phyloP scores from a whole-genome alignment of 2,329 filamentous ascomycete species.

The Neophaeococcomyces aloes region DNA sequence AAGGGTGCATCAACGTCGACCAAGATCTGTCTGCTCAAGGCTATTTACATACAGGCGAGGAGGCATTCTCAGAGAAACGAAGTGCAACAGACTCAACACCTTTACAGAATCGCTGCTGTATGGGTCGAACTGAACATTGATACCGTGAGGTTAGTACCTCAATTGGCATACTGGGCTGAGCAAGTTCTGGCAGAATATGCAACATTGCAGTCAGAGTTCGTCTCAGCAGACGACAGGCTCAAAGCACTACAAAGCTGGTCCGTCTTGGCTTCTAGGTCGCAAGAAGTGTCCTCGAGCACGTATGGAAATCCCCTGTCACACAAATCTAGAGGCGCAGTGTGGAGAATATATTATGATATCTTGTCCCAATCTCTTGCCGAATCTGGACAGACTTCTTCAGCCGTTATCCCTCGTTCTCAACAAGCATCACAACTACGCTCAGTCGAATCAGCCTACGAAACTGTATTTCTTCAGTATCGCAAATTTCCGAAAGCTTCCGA shows the following conservation, averaged over 20 bases:
- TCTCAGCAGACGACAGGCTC: constrained; percentile 28
- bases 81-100: constrained; percentile 49
- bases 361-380: constrained; percentile 53
- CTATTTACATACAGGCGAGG: constrained; percentile 64
- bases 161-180: constrained; percentile 70
- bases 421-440: constrained; percentile 67
- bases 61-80: constrained; percentile 9
- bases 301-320: constrained; percentile 17
- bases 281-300: constrained; percentile 11
- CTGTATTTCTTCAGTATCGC: constrained; percentile 64
- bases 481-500: constrained; percentile 77
- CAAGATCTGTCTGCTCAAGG: constrained; percentile 68
- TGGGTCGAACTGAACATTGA: constrained; percentile 41
- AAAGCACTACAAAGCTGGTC: constrained; percentile 40
- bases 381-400: constrained; percentile 7
- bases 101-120: constrained; percentile 56
- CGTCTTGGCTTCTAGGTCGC: constrained; percentile 12
- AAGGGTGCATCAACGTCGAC: constrained; percentile 54
- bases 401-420: constrained; percentile 47
- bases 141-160: constrained; percentile 42
- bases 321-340: constrained; percentile 55
- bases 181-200: constrained; percentile 62
- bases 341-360: constrained; percentile 74
- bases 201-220: constrained; percentile 21
- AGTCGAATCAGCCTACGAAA: constrained; percentile 70